Conservation (phyloP, 2,329 filamentous ascomycete species). For the Fusarium subglutinans region DNA sequence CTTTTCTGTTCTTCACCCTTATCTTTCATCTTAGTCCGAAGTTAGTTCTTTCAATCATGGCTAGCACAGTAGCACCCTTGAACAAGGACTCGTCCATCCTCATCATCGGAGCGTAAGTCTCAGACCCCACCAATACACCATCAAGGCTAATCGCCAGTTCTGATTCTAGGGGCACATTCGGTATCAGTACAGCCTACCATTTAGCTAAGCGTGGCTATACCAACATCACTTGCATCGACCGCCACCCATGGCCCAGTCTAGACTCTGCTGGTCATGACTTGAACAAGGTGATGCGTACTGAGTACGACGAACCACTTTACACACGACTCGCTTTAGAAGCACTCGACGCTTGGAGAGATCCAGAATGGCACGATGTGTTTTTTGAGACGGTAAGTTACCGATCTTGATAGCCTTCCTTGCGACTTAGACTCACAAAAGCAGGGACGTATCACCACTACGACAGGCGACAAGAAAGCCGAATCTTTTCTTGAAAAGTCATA, state of each 20-base stretch:
- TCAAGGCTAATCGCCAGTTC: background rate
- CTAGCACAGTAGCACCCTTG: rapidly evolving
- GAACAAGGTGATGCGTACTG: conserved; percentile 28
- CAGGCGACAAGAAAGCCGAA: background rate
- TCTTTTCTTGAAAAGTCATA: background rate
- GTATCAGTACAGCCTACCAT: conserved; percentile 7
- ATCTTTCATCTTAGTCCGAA: background rate
- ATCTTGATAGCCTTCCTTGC: rapidly evolving
- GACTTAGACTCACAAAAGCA: background rate
- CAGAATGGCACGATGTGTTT: background rate
- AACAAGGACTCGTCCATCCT: conserved; percentile 4
- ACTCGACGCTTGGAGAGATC: background rate
- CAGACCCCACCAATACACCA: rapidly evolving
- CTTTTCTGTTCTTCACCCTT: rapidly evolving
- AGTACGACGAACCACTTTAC: conserved; percentile 6
- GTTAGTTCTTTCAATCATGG: background rate
- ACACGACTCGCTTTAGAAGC: background rate
- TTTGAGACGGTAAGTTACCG: background rate
- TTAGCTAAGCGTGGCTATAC: conserved; percentile 22
- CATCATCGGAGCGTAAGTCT: background rate
- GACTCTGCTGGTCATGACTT: conserved; percentile 34
- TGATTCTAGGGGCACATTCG: background rate
- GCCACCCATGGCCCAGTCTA: conserved; percentile 28
- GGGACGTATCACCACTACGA: conserved; percentile 2
- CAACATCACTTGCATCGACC: conserved; percentile 28